Base-by-base conservation (phyloP, 2,329 filamentous ascomycete genomes). In the Diaporthe caulivora region DNA sequence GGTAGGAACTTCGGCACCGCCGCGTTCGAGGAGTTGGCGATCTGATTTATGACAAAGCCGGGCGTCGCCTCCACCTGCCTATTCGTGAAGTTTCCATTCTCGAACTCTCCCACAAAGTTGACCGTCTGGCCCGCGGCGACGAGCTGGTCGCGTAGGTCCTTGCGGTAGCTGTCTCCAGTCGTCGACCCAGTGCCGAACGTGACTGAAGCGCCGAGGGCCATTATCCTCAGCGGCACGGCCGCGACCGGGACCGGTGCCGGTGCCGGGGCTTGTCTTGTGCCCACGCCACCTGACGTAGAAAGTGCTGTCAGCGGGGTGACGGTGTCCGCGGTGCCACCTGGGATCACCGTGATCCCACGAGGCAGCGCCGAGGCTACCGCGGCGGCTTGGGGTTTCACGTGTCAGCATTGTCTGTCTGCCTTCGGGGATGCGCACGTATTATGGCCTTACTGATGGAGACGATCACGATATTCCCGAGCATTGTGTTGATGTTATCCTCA, bases 81-180 rank as follows among this genome's bases (percentile, higher is more conserved):
- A 69, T 78, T 73, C 34, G 75, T 53, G 54, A 78, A 78, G 72
- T 76, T 62, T 18, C 78, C 78, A 60, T 76, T 76, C 55, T 72
- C 44, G 26, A 69, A 70, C 42, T 72, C 72, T 44, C 78, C 78
- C 44, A 79, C 78, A 44, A 76, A 75, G 70, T 77, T 76, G 58
- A 78, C 78, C 7, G 70, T 69, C 71, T 76, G 75, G 10, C 75
- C 73, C 54, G 55, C 71, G 7, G 72, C 57, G 9, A 72, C 55
- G 24, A 79, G 76, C 18, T 67, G 53, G 49, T 75, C 75, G 58
- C 75, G 75, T 24, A 79, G 77, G 72, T 76, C 62, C 54, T 75
- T 74, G 73, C 78, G 78, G 70, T 78, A 78, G 75, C 76, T 77
- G 75, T 76, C 72, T 18, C 76, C 77, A 9, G 76, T 76, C 26